phyloP scores from a whole-genome alignment of 352 stramenopile genomes.

The Globisporangium camurandrum region DNA sequence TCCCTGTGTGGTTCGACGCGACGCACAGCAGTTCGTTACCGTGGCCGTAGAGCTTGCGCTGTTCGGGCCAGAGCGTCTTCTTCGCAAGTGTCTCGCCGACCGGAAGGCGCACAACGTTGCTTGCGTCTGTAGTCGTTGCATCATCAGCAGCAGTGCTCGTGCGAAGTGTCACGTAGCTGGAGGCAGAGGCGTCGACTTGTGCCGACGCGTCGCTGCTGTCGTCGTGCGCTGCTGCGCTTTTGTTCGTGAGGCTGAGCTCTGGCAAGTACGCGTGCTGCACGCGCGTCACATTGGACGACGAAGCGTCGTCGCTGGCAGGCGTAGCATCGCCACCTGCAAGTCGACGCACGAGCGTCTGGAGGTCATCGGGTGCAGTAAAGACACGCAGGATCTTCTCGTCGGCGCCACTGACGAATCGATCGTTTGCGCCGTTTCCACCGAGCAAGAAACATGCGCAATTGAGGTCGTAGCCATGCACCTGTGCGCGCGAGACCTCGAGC shows the following conservation, averaged over 20 bases:
- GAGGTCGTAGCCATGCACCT: slow-evolving; percentile 80
- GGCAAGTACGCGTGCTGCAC: slow-evolving; percentile 62
- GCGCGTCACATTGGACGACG: neutral
- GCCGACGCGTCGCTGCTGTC: neutral
- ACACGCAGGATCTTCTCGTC: slow-evolving; percentile 82
- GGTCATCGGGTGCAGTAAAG: slow-evolving; percentile 52
- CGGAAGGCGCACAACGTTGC: slow-evolving; percentile 24
- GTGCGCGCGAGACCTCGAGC: slow-evolving; percentile 65
- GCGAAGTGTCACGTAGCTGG: neutral
- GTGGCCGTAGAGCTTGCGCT: slow-evolving; percentile 73
- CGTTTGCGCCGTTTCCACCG: slow-evolving; percentile 10
- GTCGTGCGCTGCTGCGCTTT: slow-evolving; percentile 15
- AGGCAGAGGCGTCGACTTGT: neutral
- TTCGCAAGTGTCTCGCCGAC: slow-evolving; percentile 54
- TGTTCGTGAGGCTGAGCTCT: slow-evolving; percentile 76
- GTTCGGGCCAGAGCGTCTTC: slow-evolving; percentile 71
- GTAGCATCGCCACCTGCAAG: slow-evolving; percentile 9
- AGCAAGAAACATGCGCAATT: slow-evolving; percentile 61
- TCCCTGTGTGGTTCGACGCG: slow-evolving; percentile 36
- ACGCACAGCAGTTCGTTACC: slow-evolving; percentile 75
- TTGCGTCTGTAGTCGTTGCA: neutral
- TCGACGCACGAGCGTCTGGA: slow-evolving; percentile 23
- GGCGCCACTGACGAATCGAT: slow-evolving; percentile 65
- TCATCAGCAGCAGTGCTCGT: slow-evolving; percentile 16
- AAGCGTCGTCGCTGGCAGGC: neutral